Base-by-base conservation (phyloP, 805 yeast species). In the Teunomyces kruisii region DNA sequence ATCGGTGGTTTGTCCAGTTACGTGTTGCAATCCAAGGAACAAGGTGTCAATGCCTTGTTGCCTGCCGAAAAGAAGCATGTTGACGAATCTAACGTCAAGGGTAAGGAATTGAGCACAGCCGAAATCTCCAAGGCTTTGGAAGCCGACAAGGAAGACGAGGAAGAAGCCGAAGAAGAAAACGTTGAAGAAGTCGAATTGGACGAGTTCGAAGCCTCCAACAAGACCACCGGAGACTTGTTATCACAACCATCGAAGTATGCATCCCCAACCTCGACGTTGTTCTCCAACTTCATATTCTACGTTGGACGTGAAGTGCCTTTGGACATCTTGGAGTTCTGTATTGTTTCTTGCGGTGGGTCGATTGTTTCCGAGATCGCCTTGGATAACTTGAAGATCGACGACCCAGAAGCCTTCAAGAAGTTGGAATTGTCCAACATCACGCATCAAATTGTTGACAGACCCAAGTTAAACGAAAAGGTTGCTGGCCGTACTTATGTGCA, bases 281-380 rank as follows among this genome's bases (percentile, higher is more conserved):
- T 92, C 59, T 74, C 84, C 36, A 78, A 80, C 45, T 86, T 90
- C 63, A 79, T 85, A 4, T 92, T 94, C 67, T 94, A 70, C 62
- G 80, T 94, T 46, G 96, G 97, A 44, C 86, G 99, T 68, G 99
- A 94, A 72, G 98, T 94, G 32, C 88, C 98, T 19, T 73, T 91
- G 50, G 98, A 94, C 56, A 80, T 90, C 53, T 72, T 92, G 53
- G 98, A 94, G 70, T 88, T 94, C 63, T 76, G 90, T 52, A 83
- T 91, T 47, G 72, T 90, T 46, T 80, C 97, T 1, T 82, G 86
- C 58, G 97, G 97, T 49, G 98, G 97, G 42, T 74, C 77, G 48
- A 76, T 89, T 29, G 79, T 91, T 39, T 84, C 96, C 58, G 99
- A 94, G 68, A 79, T 94, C 46, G 86, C 94, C 2, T 65, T 90